Evolutionary conservation across 2,329 filamentous ascomycete species (phyloP), one percentile per base, ranked within the genome.

Genomic region (Colletotrichum lentis): DNA sequence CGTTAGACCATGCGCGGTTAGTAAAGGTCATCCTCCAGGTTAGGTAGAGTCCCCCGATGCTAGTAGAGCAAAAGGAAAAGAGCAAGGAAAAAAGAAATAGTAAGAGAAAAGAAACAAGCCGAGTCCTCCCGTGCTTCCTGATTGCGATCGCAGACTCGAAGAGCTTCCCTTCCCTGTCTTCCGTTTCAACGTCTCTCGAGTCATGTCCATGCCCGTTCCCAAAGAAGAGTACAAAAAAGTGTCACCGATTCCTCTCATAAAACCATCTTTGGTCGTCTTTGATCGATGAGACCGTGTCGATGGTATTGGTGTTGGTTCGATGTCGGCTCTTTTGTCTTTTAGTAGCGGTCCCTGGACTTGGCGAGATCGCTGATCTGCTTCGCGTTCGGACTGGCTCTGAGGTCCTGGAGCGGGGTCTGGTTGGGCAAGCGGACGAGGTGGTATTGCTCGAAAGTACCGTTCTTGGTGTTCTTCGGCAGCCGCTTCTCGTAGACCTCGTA

Each of bases 291-390:
- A 8, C 12, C 5, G 2, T 3, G 27, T 12, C 18, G 27, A 11
- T 5, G 18, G 1, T 18, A 10, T 52, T 18, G 31, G 8, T 10
- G 2, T 10, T 7, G 31, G 18, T 35, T 52, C 49, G 49, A 27
- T 27, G n/a, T 50, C 14, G 24, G 14, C 39, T 27, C 31, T 10
- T 35, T 11, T 35, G 2, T 35, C 31, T 24, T 24, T 55, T 52
- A 74, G 44, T 73, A 74, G 0, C 61, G 67, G 5, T 74, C 59
- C 3, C 49, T 41, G 24, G 74, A 73, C 43, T 46, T 54, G 3
- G 12, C 3, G 22, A 65, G 73, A 3, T 73, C 70, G 0, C 10
- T 11, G 16, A 54, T 46, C 64, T 76, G 70, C 57, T 64, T 20
- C 1, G 14, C 3, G 8, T 2, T 55, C 10, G 64, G 64, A 11